These are phyloP conservation scores for Apiospora saccharicola DNA, from an alignment of 2,329 filamentous ascomycete genomes.

Conservation along the genomic window DNA sequence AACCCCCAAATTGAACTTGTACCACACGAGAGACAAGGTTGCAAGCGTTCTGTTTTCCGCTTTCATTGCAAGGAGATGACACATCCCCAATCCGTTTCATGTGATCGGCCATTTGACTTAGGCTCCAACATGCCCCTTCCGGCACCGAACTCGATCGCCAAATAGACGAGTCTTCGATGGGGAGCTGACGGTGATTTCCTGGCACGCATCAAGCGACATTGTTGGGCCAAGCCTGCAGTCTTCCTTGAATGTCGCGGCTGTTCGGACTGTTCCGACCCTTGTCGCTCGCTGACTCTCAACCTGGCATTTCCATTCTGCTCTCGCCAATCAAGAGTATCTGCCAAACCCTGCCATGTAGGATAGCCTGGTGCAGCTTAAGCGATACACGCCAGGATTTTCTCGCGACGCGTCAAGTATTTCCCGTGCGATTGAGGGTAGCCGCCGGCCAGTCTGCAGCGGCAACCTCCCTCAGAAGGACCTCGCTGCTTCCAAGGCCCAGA, in stretches of 20 bases:
- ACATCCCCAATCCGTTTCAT: background rate
- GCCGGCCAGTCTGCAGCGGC: background rate
- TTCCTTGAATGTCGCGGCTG: background rate
- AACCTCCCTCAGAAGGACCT: too few relatives aligned
- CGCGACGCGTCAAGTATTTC: background rate
- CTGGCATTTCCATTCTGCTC: background rate
- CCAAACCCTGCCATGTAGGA: background rate
- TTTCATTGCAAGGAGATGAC: background rate
- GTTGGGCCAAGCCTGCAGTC: background rate
- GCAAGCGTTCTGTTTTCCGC: background rate
- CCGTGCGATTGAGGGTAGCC: background rate
- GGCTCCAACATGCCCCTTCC: background rate
- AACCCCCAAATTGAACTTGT: background rate
- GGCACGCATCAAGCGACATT: background rate
- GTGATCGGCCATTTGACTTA: background rate
- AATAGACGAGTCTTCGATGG: background rate
- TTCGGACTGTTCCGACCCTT: background rate
- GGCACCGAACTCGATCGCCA: background rate
- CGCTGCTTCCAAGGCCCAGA: background rate
- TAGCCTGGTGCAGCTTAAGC: background rate
- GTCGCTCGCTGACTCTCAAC: background rate
- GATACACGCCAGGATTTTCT: background rate
- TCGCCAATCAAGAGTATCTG: background rate
- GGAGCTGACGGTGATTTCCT: background rate
- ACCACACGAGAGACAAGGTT: background rate